These are phyloP conservation scores for Ustilago crameri DNA, from an alignment of 1,284 basidiomycete genomes.

Conservation along the genomic window DNA sequence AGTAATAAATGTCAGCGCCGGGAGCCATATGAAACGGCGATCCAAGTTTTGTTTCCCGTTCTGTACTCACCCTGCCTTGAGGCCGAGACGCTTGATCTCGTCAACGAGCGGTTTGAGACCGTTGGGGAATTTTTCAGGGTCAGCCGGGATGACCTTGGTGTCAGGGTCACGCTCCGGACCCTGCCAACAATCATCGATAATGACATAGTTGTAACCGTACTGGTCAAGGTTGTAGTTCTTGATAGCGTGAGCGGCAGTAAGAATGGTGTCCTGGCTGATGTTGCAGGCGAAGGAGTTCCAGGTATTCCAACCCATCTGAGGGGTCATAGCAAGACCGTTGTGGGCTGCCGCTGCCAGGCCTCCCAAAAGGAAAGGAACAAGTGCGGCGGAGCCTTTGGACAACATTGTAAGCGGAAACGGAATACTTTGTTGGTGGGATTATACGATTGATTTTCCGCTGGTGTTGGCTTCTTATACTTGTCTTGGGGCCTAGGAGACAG, in stretches of 20 bases:
- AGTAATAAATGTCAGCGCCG: no score
- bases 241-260: slow-evolving; percentile 62
- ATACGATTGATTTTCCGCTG: no score
- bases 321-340: slow-evolving; percentile 29
- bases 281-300: slow-evolving; percentile 68
- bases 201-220: slow-evolving; percentile 49
- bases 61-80: slow-evolving; percentile 68
- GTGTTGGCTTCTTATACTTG: no score
- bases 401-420: not conserved
- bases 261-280: slow-evolving; percentile 57
- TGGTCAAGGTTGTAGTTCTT: slow-evolving; percentile 61
- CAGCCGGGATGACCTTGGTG: slow-evolving; percentile 69
- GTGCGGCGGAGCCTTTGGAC: slow-evolving; percentile 10
- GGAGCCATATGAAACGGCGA: no score
- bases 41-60: no score
- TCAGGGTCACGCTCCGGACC: slow-evolving; percentile 67
- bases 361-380: slow-evolving; percentile 14
- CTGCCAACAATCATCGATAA: slow-evolving; percentile 69
- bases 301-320: slow-evolving; percentile 52
- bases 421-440: not conserved
- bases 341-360: slow-evolving; percentile 14
- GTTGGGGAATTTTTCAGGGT: slow-evolving; percentile 71
- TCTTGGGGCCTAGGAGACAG: no score
- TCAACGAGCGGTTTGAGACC: slow-evolving; percentile 71
- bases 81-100: slow-evolving; percentile 70